Conservation (phyloP, 2,329 filamentous ascomycete species). For the Macrophomina phaseolina region DNA sequence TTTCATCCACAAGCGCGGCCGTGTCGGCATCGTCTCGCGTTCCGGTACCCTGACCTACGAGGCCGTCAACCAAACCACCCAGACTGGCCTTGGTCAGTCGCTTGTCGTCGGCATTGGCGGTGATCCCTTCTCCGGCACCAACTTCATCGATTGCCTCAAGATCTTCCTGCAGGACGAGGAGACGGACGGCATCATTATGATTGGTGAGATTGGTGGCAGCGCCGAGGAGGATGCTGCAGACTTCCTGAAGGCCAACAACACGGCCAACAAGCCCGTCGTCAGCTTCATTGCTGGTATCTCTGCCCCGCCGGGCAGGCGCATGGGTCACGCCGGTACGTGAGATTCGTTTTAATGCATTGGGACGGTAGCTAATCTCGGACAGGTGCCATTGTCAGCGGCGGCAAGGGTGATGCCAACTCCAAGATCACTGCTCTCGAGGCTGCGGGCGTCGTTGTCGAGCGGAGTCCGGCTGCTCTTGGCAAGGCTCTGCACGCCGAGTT, state of each 20-base stretch:
- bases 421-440: conserved; percentile 95
- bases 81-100: conserved; percentile 94
- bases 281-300: conserved; percentile 99
- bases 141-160: conserved; percentile 99
- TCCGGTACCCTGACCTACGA: conserved; percentile 99
- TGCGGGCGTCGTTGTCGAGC: conserved; percentile 95
- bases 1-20: conserved; percentile 99
- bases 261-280: conserved; percentile 91
- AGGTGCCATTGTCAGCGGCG: conserved; percentile 91
- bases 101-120: conserved; percentile 98
- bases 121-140: conserved; percentile 98
- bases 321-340: conserved; percentile 87
- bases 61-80: conserved; percentile 99
- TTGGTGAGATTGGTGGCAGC: conserved; percentile 96
- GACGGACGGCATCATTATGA: conserved; percentile 99
- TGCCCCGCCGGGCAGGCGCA: conserved; percentile 91
- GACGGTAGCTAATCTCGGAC: not conserved
- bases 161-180: conserved; percentile 96
- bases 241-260: conserved; percentile 92
- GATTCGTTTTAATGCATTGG: not conserved
- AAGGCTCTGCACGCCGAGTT: conserved; percentile 96
- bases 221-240: conserved; percentile 98
- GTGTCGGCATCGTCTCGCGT: conserved; percentile 97
- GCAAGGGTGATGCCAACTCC: conserved; percentile 96
- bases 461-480: conserved; percentile 87